Evolutionary conservation across 2,329 filamentous ascomycete genomes (phyloP), one percentile per base, ranked within the genome.

Genomic region (Ophiocordyceps camponoti-floridani): DNA sequence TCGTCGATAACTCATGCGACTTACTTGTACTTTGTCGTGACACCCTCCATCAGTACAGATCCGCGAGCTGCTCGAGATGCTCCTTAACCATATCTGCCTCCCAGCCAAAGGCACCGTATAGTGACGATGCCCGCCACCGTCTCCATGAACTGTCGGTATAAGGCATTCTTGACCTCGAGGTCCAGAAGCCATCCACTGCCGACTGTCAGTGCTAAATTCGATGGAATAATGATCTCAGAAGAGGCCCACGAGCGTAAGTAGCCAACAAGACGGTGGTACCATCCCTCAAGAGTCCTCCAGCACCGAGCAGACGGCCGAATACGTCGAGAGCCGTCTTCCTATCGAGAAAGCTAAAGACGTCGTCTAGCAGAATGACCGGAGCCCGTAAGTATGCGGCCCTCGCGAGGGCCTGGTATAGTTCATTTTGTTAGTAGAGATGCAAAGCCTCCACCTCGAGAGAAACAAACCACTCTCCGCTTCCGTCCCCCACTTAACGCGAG

Each of bases 1-100:
- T 28, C 4, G 28, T 54, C 47, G 0, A 53, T 51, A 88, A 88
- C 88, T 88, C 95, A 55, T 80, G 80, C 45, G 84, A 80, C 8
- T 18, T 38, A 38, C 35, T 38, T 38, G n/a, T 38, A 38, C 13
- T 38, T 38, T 9, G 35, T n/a, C 16, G 35, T 38, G 35, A 38
- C 35, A n/a, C 16, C 35, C 35, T 11, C 16, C 35, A 38, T 38
- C 2, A 8, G 4, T 18, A 38, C 18, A 10, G 35, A 38, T 16
- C 35, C 35, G 16, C 35, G 6, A 10, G 16, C 19, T 42, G 42
- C 31, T 37, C 16, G 14, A 30, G 43, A 18, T 43, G 23, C n/a
- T 16, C 13, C 13, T 23, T 30, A 4, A 37, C 16, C 19, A 38
- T 42, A 14, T 44, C 9, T 1, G 11, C 13, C 23, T 31, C 8